A percentile compares a stretch with the other conserved stretches of the same genome.
phyloP scores from a whole-genome alignment of 1,139 yeast genomes.

The Blastobotrys persicus region DNA sequence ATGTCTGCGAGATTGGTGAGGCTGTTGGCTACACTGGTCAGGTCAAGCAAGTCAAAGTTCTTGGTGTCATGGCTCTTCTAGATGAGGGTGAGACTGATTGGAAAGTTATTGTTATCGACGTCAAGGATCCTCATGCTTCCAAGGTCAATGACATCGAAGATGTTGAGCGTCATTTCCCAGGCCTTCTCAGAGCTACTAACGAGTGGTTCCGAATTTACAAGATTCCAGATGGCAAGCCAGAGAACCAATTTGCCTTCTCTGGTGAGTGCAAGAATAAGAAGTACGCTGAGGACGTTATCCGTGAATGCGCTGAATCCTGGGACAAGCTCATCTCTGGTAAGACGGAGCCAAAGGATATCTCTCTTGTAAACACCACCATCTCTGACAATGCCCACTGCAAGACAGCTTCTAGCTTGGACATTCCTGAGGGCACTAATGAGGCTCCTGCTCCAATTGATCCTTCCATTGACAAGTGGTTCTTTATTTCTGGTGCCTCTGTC shows the following conservation, averaged over 20 bases:
- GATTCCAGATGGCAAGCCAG: slow-evolving; percentile 91
- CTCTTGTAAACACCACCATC: slow-evolving; percentile 73
- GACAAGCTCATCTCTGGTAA: slow-evolving; percentile 55
- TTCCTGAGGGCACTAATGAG: slow-evolving; percentile 54
- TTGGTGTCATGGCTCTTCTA: slow-evolving; percentile 89
- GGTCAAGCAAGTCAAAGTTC: slow-evolving; percentile 78
- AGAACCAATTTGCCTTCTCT: slow-evolving; percentile 79
- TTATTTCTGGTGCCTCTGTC: slow-evolving; percentile 83
- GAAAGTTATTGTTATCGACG: slow-evolving; percentile 87
- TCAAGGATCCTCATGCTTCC: slow-evolving; percentile 74
- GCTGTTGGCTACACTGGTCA: slow-evolving; percentile 66
- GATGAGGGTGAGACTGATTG: slow-evolving; percentile 99
- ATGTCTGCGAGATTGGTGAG: slow-evolving; percentile 89
- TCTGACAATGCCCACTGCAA: slow-evolving; percentile 42
- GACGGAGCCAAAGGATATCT: slow-evolving; percentile 44
- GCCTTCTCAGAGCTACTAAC: slow-evolving; percentile 76
- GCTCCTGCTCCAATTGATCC: slow-evolving; percentile 95
- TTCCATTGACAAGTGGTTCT: slow-evolving; percentile 98
- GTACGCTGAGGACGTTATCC: slow-evolving; percentile 69
- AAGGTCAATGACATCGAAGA: slow-evolving; percentile 77
- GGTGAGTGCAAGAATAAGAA: slow-evolving; percentile 75
- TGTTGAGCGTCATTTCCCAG: slow-evolving; percentile 80
- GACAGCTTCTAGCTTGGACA: slow-evolving; percentile 43
- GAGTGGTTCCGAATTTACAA: slow-evolving; percentile 96
- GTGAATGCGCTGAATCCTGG: slow-evolving; percentile 78